These are phyloP conservation scores for Aschersonia sp. DNA, from an alignment of 2,329 filamentous ascomycete genomes.

Conservation along the genomic window DNA sequence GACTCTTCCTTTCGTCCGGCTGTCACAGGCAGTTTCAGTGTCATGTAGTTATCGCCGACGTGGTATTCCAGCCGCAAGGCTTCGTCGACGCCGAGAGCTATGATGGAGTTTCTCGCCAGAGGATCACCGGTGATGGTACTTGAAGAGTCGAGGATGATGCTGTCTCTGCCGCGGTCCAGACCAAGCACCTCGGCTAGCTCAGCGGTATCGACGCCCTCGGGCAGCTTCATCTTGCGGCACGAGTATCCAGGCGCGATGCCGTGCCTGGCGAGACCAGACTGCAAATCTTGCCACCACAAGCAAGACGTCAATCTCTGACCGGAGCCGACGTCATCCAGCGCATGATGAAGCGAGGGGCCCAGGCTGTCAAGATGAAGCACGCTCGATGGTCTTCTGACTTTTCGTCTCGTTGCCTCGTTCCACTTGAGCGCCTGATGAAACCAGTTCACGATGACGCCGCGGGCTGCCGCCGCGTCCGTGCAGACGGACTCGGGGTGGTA, in stretches of 20 bases:
- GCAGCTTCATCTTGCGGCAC: slow-evolving; percentile 27
- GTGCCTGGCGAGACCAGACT: slow-evolving; percentile 13
- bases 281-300: slow-evolving; percentile 11
- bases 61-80: slow-evolving; percentile 44
- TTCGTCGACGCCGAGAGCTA: slow-evolving; percentile 48
- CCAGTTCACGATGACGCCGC: slow-evolving; percentile 56
- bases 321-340: slow-evolving; percentile 5
- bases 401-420: slow-evolving; percentile 26
- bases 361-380: slow-evolving; percentile 8
- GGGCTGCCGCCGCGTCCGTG: slow-evolving; percentile 51
- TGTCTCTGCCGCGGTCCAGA: slow-evolving; percentile 20
- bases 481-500: slow-evolving; percentile 87
- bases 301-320: slow-evolving; percentile 8
- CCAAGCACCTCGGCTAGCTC: slow-evolving; percentile 39
- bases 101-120: slow-evolving; percentile 50
- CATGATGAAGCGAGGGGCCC: slow-evolving; percentile 6
- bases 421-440: slow-evolving; percentile 50
- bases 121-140: slow-evolving; percentile 31
- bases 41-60: slow-evolving; percentile 27
- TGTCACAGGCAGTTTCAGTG: slow-evolving; percentile 11
- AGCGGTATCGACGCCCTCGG: slow-evolving; percentile 30
- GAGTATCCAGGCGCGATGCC: slow-evolving; percentile 19
- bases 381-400: slow-evolving; percentile 1
- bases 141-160: slow-evolving; percentile 45
- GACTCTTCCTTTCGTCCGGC: slow-evolving; percentile 9